A percentile compares a stretch with the other conserved stretches of the same genome.
These are phyloP conservation scores for Eucalyptus globulus DNA, from an alignment of 345 rosid genomes.

Conservation along the genomic window DNA sequence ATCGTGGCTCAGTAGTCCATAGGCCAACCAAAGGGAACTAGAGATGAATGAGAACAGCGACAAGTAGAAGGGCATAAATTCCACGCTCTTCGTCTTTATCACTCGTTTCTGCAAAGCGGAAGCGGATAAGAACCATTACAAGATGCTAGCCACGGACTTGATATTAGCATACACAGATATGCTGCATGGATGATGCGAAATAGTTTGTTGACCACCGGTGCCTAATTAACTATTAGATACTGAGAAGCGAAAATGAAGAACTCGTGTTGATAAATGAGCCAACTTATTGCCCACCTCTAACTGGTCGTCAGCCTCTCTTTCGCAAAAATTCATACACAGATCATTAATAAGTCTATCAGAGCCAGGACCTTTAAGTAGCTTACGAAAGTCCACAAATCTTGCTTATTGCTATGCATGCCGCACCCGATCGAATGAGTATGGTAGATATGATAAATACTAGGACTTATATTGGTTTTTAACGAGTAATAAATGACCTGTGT, in stretches of 20 bases:
- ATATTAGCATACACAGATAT: not conserved
- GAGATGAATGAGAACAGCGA: slow-evolving; percentile 75
- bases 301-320: not conserved
- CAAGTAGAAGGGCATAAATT: slow-evolving; percentile 86
- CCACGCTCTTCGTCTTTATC: slow-evolving; percentile 66
- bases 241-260: not conserved
- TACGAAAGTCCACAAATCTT: not conserved
- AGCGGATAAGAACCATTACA: not conserved
- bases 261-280: not conserved
- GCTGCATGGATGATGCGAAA: not conserved
- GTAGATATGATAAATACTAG: not conserved
- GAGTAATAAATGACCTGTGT: not conserved
- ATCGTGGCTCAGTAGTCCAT: slow-evolving; percentile 69
- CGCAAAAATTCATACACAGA: not conserved
- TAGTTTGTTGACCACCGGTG: not conserved
- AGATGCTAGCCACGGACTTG: not conserved
- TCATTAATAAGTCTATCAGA: not conserved
- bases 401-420: not conserved
- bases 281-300: not conserved
- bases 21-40: slow-evolving; percentile 60
- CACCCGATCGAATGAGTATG: not conserved
- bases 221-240: not conserved
- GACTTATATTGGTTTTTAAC: not conserved
- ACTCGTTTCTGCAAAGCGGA: slow-evolving; percentile 53
- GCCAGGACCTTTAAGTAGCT: not conserved